These are phyloP conservation scores for Cyclostephanos invisitatus DNA, from an alignment of 108 stramenopile genomes.

Conservation along the genomic window DNA sequence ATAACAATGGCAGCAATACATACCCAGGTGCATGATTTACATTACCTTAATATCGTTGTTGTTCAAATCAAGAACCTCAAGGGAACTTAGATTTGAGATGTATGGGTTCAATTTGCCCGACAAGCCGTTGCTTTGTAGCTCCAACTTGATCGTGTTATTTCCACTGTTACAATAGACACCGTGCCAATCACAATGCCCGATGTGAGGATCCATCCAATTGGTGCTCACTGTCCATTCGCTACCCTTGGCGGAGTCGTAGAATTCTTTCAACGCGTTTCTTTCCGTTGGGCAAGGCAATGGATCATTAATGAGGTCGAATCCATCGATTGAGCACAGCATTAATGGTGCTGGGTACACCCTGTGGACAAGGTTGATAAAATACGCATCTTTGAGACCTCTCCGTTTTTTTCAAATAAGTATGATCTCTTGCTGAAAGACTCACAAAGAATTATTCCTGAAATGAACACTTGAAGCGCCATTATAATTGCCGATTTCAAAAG, in stretches of 20 bases:
- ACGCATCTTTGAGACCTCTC: neutral
- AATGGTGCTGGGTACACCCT: neutral
- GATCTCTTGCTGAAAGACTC: neutral
- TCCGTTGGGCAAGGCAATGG: conserved; percentile 18
- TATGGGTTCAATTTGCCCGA: conserved; percentile 51
- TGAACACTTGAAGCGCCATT: neutral
- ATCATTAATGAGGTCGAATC: conserved; percentile 24
- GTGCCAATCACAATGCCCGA: conserved; percentile 8
- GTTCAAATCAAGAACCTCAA: conserved; percentile 52
- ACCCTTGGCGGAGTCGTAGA: conserved; percentile 25
- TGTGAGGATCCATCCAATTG: conserved; percentile 14
- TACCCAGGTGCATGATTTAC: too few species aligned
- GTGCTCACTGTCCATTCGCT: conserved; percentile 18
- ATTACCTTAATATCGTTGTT: conserved; percentile 46
- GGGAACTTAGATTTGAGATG: conserved; percentile 47
- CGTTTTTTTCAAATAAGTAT: neutral
- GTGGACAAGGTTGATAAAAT: neutral
- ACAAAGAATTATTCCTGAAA: neutral
- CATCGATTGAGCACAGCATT: neutral
- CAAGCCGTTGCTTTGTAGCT: conserved; percentile 29
- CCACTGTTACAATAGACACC: conserved; percentile 14
- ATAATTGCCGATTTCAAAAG: neutral
- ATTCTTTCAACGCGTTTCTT: conserved; percentile 24
- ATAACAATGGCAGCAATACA: neutral
- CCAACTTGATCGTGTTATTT: neutral